A percentile compares a stretch with the other conserved stretches of the same genome.
Evolutionary conservation across 306 rosid species (phyloP).

Genomic region (Prunus mume): DNA sequence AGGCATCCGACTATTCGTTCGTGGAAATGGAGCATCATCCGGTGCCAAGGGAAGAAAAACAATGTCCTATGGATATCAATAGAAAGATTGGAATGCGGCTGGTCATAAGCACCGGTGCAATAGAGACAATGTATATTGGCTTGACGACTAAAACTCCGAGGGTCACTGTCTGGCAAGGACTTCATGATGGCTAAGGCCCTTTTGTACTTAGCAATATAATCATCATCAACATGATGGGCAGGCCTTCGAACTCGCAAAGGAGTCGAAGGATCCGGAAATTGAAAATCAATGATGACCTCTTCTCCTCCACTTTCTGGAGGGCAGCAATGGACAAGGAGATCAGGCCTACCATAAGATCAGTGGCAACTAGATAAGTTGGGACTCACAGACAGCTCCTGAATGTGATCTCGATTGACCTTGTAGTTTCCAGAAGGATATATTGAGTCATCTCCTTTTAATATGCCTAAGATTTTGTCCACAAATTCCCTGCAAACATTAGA

Average conservation of each 20-base stretch:
- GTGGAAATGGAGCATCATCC: constrained; percentile 19
- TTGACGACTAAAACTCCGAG: constrained; percentile 23
- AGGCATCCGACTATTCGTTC: constrained; percentile 22
- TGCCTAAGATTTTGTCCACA: not conserved
- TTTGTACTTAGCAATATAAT: constrained; percentile 14
- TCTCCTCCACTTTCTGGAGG: not conserved
- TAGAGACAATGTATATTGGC: constrained; percentile 21
- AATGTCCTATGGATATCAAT: constrained; percentile 12
- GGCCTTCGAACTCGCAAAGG: constrained; percentile 8
- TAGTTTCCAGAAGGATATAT: not conserved
- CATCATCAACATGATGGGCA: not conserved
- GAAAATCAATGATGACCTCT: not conserved
- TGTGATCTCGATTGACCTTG: not conserved
- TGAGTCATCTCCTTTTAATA: not conserved
- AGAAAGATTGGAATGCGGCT: not conserved
- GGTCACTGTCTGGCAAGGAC: constrained; percentile 19
- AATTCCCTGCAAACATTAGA: constrained; percentile 3
- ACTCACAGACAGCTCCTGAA: not conserved
- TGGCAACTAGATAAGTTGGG: constrained; percentile 22
- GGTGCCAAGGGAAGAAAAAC: constrained; percentile 30
- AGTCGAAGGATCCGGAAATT: not conserved
- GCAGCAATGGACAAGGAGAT: constrained; percentile 23
- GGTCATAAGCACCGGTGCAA: constrained; percentile 27
- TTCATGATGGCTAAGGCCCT: constrained; percentile 17
- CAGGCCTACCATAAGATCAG: constrained; percentile 16